Percentiles rank a stretch among this genome's conserved stretches.
Evolutionary conservation across 2,329 filamentous ascomycete genomes (phyloP).

Genomic region (Epichloe sibirici): DNA sequence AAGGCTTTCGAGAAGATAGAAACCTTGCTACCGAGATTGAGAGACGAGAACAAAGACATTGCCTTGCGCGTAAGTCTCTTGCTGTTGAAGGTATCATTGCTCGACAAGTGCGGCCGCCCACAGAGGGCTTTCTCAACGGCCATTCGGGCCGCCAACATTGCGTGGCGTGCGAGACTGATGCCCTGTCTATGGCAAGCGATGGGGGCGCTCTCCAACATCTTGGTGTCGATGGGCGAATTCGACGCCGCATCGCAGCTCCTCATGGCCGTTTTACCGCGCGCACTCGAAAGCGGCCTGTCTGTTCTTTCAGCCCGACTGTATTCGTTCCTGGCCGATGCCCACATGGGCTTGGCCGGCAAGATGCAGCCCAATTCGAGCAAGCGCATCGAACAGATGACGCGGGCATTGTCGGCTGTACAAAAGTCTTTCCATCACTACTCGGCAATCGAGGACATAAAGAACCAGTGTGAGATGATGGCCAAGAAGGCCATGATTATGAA

Average conservation of each 20-base stretch:
- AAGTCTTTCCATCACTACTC: conserved; percentile 53
- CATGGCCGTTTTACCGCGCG: conserved; percentile 58
- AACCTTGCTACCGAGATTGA: conserved; percentile 26
- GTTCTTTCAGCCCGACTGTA: conserved; percentile 55
- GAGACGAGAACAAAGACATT: conserved; percentile 39
- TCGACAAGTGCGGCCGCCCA: conserved; percentile 54
- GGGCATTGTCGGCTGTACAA: conserved; percentile 48
- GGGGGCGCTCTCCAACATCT: conserved; percentile 52
- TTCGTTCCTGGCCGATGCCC: conserved; percentile 59
- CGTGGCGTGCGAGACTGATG: conserved; percentile 56
- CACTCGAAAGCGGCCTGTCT: conserved; percentile 57
- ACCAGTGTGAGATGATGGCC: conserved; percentile 66
- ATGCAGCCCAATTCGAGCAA: conserved; percentile 28
- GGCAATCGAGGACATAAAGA: conserved; percentile 49
- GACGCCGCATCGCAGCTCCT: conserved; percentile 52
- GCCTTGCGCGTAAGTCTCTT: conserved; percentile 59
- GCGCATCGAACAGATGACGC: conserved; percentile 43
- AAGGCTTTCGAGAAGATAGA: conserved; percentile 37
- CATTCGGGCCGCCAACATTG: conserved; percentile 61
- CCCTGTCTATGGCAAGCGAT: conserved; percentile 62
- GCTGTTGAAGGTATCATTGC: conserved; percentile 58
- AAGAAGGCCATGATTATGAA: conserved; percentile 73
- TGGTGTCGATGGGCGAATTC: conserved; percentile 61
- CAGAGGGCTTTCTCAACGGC: conserved; percentile 67
- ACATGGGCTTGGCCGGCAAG: conserved; percentile 62